Base-by-base conservation (phyloP, 2,329 filamentous ascomycete species). In the Hymenoscyphus fructigenus region DNA sequence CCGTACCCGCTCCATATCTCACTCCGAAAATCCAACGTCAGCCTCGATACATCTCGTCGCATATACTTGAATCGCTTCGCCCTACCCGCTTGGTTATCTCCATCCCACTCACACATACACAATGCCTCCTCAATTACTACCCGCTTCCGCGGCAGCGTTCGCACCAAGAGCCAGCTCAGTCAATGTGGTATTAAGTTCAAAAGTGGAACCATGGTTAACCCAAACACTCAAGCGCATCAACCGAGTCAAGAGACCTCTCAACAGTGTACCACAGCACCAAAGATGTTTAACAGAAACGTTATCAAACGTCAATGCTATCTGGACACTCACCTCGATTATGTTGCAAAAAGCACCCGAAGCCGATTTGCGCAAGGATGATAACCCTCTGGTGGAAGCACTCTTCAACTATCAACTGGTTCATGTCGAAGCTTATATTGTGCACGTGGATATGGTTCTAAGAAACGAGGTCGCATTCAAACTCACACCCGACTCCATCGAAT, bases 391-490 rank as follows among this genome's bases (percentile, higher is more conserved):
- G 71, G 93, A 97, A 80, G 91, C 91, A 69, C 82, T 97, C 68
- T 92, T 91, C 85, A 96, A 96, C 85, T 95, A 94, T 79, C 91
- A 96, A 82, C 86, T 97, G 76, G 83, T 97, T 75, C 92, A 97
- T 77, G 83, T 98, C 73, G 93, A 98, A 81, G 95, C 95, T 61
- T 99, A 99, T 78, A 94, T 98, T 73, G 95, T 99, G 67, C 94
- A 98, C 79, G 93, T 99, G 79, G 95, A 99, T 82, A 97, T 98
- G 93, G 94, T 99, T 66, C 88, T 96, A 74, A 91, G 93, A 79
- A 95, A 96, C 78, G 95, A 98, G 82, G 93, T 99, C 75, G 95
- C 93, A 71, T 98, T 93, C 86, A 99, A 99, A 85, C 86, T 99
- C 75, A 98, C 93, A 28, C 87, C 89, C 65, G 95, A 98, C 77